Percentiles rank a stretch among this genome's conserved stretches.
Conservation (phyloP, 805 yeast species). For the Saturnispora ahearnii region DNA sequence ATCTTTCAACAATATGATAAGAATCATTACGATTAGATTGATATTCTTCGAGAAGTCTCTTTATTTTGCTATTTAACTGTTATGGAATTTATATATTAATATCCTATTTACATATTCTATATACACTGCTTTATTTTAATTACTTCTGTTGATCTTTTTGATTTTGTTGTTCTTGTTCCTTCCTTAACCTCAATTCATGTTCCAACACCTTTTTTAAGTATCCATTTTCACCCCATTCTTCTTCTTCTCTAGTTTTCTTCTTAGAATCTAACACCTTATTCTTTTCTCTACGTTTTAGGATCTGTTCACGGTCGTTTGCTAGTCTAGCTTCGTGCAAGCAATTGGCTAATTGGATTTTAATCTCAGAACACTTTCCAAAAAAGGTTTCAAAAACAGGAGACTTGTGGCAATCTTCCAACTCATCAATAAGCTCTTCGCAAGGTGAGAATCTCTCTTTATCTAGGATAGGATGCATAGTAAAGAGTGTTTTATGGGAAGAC, state of each 20-base stretch:
- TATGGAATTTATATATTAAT: not conserved
- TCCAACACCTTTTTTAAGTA: conserved; percentile 59
- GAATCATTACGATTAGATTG: not conserved
- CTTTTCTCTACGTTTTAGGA: conserved; percentile 44
- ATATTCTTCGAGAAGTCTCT: not conserved
- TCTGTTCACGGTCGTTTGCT: conserved; percentile 49
- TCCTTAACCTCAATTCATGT: conserved; percentile 33
- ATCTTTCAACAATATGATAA: conserved; percentile 33
- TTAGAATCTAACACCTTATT: conserved; percentile 45
- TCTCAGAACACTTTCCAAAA: conserved; percentile 76
- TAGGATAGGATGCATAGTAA: conserved; percentile 22
- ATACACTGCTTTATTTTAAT: not conserved
- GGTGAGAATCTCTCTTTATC: conserved; percentile 31
- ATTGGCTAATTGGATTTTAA: conserved; percentile 66
- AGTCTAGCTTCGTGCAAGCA: conserved; percentile 77
- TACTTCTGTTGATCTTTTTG: not conserved
- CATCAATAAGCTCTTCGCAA: conserved; percentile 76
- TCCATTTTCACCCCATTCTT: conserved; percentile 67
- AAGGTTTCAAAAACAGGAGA: conserved; percentile 58
- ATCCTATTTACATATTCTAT: not conserved
- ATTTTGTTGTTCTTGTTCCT: not conserved
- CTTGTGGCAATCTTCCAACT: conserved; percentile 82
- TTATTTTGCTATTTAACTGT: not conserved
- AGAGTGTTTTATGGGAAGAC: not conserved
- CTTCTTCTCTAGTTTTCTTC: conserved; percentile 62